Evolutionary conservation across 352 stramenopile species (phyloP), one percentile per base, ranked within the genome.

Genomic region (Phytopythium litorale): DNA sequence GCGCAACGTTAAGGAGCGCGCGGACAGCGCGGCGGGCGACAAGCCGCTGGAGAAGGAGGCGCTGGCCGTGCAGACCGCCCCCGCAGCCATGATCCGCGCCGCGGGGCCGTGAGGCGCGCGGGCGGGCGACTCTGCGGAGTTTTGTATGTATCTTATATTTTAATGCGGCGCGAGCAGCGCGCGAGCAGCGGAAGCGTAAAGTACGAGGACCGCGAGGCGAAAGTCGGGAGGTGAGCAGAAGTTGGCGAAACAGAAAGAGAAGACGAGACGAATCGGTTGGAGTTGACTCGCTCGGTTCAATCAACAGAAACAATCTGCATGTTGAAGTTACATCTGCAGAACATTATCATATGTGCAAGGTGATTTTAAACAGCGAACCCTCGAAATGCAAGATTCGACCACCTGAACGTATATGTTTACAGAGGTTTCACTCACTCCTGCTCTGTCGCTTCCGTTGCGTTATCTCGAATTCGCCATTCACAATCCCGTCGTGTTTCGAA

Each of bases 1-100:
- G 48, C 78, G 76, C 30, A 83, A 79, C 56, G 76, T 88, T 62
- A 73, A 74, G 57, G 53, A 50, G 50, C 53, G 65, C 32, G 65
- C 74, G 18, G 65, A 78, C 38, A 51, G 65, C n/a, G 63, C 48
- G 42, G 56, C 68, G 58, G 50, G 32, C 7, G 21, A 50, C 9
- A 32, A 38, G 25, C 15, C 18, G 49, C 23, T 37, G 7, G 49
- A 28, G 32, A 58, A 38, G 49, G 16, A 55, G 7, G 49, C 13
- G 49, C 23, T 37, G 8, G 49, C 49, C 49, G 30, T n/a, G 21
- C 7, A n/a, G 18, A 7, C 7, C 49, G 28, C 49, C 9, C 45
- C 19, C 23, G 45, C 45, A 18, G 45, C 45, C 45, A 30, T 51
- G 49, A 38, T 55, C 49, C 49, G 49, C 23, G 49, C 52, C 4